Base-by-base conservation (phyloP, 306 rosid species). In the Rosa rugosa region DNA sequence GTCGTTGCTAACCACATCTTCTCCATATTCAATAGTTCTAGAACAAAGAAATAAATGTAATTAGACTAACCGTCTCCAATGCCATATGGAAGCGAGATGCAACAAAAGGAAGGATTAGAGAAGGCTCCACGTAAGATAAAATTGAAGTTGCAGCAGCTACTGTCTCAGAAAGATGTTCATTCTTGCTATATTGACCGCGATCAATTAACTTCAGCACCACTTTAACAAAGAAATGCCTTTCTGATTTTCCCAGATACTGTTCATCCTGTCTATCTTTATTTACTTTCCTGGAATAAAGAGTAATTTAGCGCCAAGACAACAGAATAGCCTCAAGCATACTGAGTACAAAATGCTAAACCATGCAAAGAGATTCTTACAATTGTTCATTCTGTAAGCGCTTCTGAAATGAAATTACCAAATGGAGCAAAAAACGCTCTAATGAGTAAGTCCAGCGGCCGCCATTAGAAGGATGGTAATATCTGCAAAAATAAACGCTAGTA, bases 121-220 rank as follows among this genome's bases (percentile, higher is more conserved):
- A 85, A 69, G 99, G 98, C 80, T 96, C 97, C 84, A 93, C 98
- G 79, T 90, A 96, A 42, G 99, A 90, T 86, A 96, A 85, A 77
- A 96, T 84, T 75, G 99, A 93, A 85, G 98, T 93, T 63, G 98
- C 96, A 1, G 96, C 90, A 65, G 99, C 98, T 83, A 96, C 98
- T 65, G 99, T 96, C 78, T 89, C 98, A 1, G 99, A 93, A 77
- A 96, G 97, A 84, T 90, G 89, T 75, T 96, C 98, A 84, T 89
- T 96, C 90, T 96, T 96, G 96, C 99, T 96, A 86, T 96, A 96
- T 79, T 96, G 99, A 70, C 99, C 99, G 45, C 99, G 98, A 73
- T 96, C 98, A 80, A 96, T 87, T 78, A 96, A 88, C 86, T 93
- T 96, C 63, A 96, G 93, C 84, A 91, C 83, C 74, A 91, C 85